These are phyloP conservation scores for Perkinsus olseni DNA, from an alignment of 169 alveolate genomes.

Conservation along the genomic window DNA sequence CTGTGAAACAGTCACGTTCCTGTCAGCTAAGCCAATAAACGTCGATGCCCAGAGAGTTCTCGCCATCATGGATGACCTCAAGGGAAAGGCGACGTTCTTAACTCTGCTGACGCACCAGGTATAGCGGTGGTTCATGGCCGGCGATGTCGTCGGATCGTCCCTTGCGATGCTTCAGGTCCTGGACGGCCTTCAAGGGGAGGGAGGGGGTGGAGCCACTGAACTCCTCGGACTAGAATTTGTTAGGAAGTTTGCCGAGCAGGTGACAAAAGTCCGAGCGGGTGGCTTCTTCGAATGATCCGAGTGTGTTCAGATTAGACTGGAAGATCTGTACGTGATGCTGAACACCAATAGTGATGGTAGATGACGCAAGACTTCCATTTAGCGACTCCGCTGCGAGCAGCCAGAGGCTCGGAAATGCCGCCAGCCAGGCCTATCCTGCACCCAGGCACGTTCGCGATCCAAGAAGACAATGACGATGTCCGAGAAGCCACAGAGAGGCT, in stretches of 20 bases:
- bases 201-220: neutral
- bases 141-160: neutral
- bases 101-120: neutral
- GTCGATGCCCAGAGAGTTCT: slow-evolving; percentile 5
- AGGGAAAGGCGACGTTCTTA: neutral
- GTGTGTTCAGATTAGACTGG: neutral
- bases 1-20: neutral
- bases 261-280: neutral
- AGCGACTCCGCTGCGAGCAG: too few species aligned
- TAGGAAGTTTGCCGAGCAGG: neutral
- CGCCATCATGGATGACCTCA: slow-evolving; percentile 8
- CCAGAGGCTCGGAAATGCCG: too few species aligned
- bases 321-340: slow-evolving; percentile 2
- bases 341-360: neutral
- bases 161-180: neutral
- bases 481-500: neutral
- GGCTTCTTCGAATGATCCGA: neutral
- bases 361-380: neutral
- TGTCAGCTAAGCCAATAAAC: slow-evolving; percentile 2
- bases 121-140: neutral
- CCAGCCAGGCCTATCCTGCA: too few species aligned
- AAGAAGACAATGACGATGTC: neutral
- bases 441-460: neutral
- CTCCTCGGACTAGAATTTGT: neutral
- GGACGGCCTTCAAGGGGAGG: neutral